phyloP scores from a whole-genome alignment of 2,329 filamentous ascomycete species.

The Aschersonia sp. region DNA sequence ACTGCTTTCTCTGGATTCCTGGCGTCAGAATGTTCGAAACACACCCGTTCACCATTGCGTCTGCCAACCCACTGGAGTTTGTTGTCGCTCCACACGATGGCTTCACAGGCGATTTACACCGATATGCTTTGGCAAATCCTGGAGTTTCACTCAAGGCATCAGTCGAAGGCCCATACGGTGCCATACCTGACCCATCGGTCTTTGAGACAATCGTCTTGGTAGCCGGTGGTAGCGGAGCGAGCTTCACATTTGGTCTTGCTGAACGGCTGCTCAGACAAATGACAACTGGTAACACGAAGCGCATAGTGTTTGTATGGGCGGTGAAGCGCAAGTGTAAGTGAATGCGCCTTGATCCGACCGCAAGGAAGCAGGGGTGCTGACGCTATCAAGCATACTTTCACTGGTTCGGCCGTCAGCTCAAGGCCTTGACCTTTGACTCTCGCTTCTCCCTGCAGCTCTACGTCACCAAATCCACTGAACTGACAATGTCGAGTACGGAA shows the following conservation, averaged over 20 bases:
- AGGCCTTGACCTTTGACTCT: slow-evolving; percentile 13
- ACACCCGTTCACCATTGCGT: slow-evolving; percentile 49
- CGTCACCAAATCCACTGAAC: slow-evolving; percentile 14
- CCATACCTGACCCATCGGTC: slow-evolving; percentile 32
- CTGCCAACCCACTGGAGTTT: slow-evolving; percentile 38
- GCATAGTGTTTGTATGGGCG: slow-evolving; percentile 25
- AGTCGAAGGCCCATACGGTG: slow-evolving; percentile 45
- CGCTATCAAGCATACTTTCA: slow-evolving; percentile 15
- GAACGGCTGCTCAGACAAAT: slow-evolving; percentile 18
- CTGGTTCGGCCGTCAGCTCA: slow-evolving; percentile 23
- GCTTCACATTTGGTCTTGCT: slow-evolving; percentile 32
- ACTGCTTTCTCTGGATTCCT: slow-evolving; percentile 52
- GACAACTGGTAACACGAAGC: slow-evolving; percentile 8
- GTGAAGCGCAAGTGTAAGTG: slow-evolving; percentile 20
- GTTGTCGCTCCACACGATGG: slow-evolving; percentile 43
- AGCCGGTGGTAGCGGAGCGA: slow-evolving; percentile 46
- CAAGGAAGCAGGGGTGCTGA: neutral
- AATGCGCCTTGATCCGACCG: neutral
- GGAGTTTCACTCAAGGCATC: slow-evolving; percentile 33
- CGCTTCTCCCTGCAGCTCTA: slow-evolving; percentile 18
- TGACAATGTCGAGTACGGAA: neutral
- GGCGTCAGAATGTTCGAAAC: slow-evolving; percentile 39
- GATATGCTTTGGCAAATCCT: slow-evolving; percentile 33
- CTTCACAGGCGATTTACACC: slow-evolving; percentile 41
- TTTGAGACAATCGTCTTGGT: slow-evolving; percentile 44